Base-by-base conservation (phyloP, 1,284 basidiomycete genomes). In the Cryptococcus hybrid region DNA sequence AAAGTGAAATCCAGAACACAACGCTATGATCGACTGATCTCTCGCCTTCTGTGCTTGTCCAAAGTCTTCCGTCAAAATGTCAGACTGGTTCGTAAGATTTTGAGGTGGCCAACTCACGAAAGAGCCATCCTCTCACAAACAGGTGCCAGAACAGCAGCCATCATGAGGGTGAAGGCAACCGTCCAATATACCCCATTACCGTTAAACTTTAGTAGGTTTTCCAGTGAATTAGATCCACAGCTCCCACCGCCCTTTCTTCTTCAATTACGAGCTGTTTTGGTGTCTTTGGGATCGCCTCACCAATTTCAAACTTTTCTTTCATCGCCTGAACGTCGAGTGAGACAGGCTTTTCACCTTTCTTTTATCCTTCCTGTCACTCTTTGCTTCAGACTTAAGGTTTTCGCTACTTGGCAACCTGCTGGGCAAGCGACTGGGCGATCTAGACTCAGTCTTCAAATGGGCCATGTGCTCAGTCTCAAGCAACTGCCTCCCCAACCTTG, bases 211-310 rank as follows among this genome's bases (percentile, higher is more conserved):
- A 92, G 73, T 67, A 94, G 92, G 0, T 85, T 83, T 79, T 72
- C 92, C 92, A 96, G 40, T 93, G 86, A 50, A 86, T 84, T 47
- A 81, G 79, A 49, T 83, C 78, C 54, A 95, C 89, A 35, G 84
- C 83, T 0, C 92, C 92, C 37, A 64, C 86, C 0, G 87, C 90
- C 9, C 89, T 83, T 55, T 85, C 84, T 74, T 95, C 92, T 65
- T 95, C 92, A 68, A 93, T 88, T 18, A 95, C 80, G 18, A 95
- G 81, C 76, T 92, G 93, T 50, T 88, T 81, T 0, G 88, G 87
- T 0, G 84, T 73, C 60, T 84, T 83, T 6, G 62, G 51, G 2
- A 58, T 50, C 0, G 56, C 55, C 36, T 63, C 60, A 37, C 58
- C 59, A 47, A 71, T 50, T 18, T 65, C 62, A 43, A 67, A 70